Evolutionary conservation across 768 basidiomycete genomes (phyloP), one percentile per base, ranked within the genome.

Genomic region (Hebeloma cylindrosporum): DNA sequence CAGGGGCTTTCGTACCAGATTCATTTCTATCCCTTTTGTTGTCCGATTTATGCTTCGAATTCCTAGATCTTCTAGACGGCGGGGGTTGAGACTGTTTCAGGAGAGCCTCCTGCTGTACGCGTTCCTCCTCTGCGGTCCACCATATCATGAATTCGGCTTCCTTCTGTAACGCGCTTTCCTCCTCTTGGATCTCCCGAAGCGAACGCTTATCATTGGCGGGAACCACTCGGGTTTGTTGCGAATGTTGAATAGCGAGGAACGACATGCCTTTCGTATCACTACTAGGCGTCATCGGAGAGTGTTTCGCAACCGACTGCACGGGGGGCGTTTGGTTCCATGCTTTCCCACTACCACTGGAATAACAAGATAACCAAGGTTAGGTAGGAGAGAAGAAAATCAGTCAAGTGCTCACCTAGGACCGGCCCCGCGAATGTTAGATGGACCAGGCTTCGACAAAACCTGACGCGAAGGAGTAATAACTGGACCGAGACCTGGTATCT

Each of bases 61-160:
- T 40, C 28, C 52, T 43, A 34, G 41, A 31, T 20, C 48, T 51
- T 23, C 30, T 27, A 13, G 29, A 44, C 18, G n/a, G 31, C 34
- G 51, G 36, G 16, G 25, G 36, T 13, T 57, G 50, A 30, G 52
- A 47, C 27, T 56, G 57, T 5, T 60, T 55, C 33, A 68, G 38
- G 48, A 66, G 58, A 41, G 70, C 69, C 61, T 86, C 83, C 25
- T 68, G 51, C 51, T 66, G 73, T n/a, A 88, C 61, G 11, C 87
- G 72, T 56, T 78, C 81, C 62, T 92, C 89, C 63, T 95, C 93
- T 5, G 74, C 82, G 1, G 79, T 71, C 91, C 93, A 96, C 93
- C 93, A 96, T 54, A 70, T 77, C 62, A 94, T 62, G 60, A 96
- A 97, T 48, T 88, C 88, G 3, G 71, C 80, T 63, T 94, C 91